These are phyloP conservation scores for Colletotrichum falcatum DNA, from an alignment of 2,329 filamentous ascomycete species.

Conservation along the genomic window DNA sequence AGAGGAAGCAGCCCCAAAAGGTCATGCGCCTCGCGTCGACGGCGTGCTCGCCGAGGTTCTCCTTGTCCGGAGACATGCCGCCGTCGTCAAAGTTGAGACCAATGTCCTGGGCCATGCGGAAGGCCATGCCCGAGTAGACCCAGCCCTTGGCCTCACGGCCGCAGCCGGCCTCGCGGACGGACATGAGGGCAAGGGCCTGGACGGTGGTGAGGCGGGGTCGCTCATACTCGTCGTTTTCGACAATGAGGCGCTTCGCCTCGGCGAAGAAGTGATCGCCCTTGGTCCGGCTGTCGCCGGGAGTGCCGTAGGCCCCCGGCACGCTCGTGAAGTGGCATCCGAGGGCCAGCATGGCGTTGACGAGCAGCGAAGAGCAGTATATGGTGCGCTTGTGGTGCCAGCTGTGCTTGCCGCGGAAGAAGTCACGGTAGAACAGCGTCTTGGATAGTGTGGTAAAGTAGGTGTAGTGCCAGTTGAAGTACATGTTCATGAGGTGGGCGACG, in stretches of 20 bases:
- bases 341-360: constrained; percentile 95
- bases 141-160: constrained; percentile 95
- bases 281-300: constrained; percentile 80
- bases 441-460: constrained; percentile 94
- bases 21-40: constrained; percentile 91
- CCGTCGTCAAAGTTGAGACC: constrained; percentile 88
- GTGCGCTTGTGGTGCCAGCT: constrained; percentile 64
- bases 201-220: constrained; percentile 90
- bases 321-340: constrained; percentile 94
- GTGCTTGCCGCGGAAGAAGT: constrained; percentile 80
- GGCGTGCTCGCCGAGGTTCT: constrained; percentile 79
- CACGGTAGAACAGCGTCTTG: constrained; percentile 85
- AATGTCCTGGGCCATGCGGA: constrained; percentile 95
- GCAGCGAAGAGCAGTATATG: constrained; percentile 85
- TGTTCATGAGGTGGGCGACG: constrained; percentile 88
- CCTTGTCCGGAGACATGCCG: constrained; percentile 69
- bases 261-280: constrained; percentile 97
- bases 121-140: constrained; percentile 99
- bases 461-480: constrained; percentile 99
- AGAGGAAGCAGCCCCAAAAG: constrained; percentile 98
- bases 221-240: constrained; percentile 94
- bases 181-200: constrained; percentile 95
- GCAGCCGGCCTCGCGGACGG: constrained; percentile 93
- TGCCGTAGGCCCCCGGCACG: constrained; percentile 76
- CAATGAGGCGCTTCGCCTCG: constrained; percentile 88